phyloP scores from a whole-genome alignment of 1,139 yeast species.

The Spathaspora sp. region DNA sequence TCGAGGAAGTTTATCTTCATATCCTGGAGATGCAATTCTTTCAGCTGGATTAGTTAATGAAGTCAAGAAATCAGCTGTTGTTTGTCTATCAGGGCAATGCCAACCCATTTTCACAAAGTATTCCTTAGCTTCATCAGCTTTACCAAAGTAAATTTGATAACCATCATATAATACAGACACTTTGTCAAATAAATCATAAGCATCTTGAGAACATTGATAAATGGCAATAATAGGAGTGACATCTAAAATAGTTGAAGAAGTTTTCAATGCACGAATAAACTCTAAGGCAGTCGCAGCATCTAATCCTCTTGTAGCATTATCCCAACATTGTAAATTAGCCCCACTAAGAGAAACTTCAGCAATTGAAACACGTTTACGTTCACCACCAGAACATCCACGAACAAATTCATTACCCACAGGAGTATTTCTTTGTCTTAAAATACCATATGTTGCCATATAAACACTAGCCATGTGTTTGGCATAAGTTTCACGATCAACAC shows the following conservation, averaged over 20 bases:
- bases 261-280: slow-evolving; percentile 66
- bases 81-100: slow-evolving; percentile 69
- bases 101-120: slow-evolving; percentile 51
- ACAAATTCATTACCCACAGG: slow-evolving; percentile 38
- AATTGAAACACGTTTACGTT: slow-evolving; percentile 45
- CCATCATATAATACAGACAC: slow-evolving; percentile 76
- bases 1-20: slow-evolving; percentile 25
- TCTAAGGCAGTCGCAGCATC: slow-evolving; percentile 68
- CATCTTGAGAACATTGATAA: slow-evolving; percentile 80
- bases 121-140: slow-evolving; percentile 55
- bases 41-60: slow-evolving; percentile 71
- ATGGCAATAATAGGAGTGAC: slow-evolving; percentile 73
- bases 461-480: slow-evolving; percentile 45
- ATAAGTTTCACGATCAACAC: slow-evolving; percentile 36
- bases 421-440: slow-evolving; percentile 34
- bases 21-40: slow-evolving; percentile 53
- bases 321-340: slow-evolving; percentile 50
- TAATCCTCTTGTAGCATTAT: slow-evolving; percentile 61
- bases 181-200: slow-evolving; percentile 65
- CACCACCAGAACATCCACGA: slow-evolving; percentile 46
- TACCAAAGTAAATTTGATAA: slow-evolving; percentile 74
- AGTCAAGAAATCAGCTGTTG: slow-evolving; percentile 81
- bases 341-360: slow-evolving; percentile 42
- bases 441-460: slow-evolving; percentile 44
- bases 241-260: slow-evolving; percentile 56